These are phyloP conservation scores for Glaciozyma martinii DNA, from an alignment of 768 basidiomycete genomes.

Conservation along the genomic window DNA sequence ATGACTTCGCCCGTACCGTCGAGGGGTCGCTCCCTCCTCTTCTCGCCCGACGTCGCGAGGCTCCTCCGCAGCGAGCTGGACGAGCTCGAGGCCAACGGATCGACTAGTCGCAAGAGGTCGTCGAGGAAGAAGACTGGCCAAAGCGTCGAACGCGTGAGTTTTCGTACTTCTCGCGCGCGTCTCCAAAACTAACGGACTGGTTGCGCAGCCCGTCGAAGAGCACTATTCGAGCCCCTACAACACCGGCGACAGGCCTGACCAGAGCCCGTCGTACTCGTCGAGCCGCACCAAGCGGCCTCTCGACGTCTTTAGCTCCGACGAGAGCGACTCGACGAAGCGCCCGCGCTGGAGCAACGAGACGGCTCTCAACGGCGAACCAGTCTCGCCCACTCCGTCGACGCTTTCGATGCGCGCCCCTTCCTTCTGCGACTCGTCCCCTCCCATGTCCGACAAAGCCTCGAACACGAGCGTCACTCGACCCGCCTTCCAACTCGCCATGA, in stretches of 20 bases:
- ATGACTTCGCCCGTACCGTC: constrained; percentile 19
- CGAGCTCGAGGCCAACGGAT: constrained; percentile 23
- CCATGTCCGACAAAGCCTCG: constrained; percentile 14
- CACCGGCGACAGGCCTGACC: background rate
- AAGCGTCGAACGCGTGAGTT: constrained; percentile 6
- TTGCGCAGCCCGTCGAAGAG: constrained; percentile 10
- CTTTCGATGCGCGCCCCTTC: constrained; percentile 21
- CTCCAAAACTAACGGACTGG: background rate
- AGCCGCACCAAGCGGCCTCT: constrained; percentile 10
- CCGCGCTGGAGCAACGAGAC: constrained; percentile 12
- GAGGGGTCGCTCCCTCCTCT: constrained; percentile 8
- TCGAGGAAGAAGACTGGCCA: constrained; percentile 8
- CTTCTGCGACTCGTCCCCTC: constrained; percentile 31
- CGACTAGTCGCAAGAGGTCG: background rate
- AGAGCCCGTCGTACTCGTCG: constrained; percentile 12
- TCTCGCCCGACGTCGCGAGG: constrained; percentile 25
- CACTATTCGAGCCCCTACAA: constrained; percentile 11
- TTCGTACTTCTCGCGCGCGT: too few species aligned
- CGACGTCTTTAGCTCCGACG: constrained; percentile 18
- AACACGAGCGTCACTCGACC: background rate
- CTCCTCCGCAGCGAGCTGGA: constrained; percentile 28
- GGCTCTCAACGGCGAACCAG: background rate
- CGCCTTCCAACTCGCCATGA: background rate
- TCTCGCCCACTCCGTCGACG: constrained; percentile 25
- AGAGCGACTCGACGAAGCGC: constrained; percentile 9